Conservation (phyloP, 495 filamentous ascomycete genomes). For the Lentithecium fluviatile region DNA sequence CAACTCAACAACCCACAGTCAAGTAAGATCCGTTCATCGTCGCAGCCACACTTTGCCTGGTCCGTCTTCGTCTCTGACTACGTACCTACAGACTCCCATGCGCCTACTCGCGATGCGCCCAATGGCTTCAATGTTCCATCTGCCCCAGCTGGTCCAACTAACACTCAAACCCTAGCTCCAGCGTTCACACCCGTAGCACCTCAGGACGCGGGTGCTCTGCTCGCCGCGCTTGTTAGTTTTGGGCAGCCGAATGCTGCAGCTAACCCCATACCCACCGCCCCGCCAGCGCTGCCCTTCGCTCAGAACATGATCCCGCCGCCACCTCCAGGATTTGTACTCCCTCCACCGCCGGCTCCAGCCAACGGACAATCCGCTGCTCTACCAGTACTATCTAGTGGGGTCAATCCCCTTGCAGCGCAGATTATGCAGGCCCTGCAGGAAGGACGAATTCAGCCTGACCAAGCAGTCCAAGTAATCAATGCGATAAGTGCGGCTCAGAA, state of each 20-base stretch:
- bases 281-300: slow-evolving; percentile 15
- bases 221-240: slow-evolving; percentile 38
- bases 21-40: slow-evolving; percentile 19
- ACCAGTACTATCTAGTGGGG: slow-evolving; percentile 1
- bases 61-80: slow-evolving; percentile 1
- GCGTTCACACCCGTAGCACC: slow-evolving; percentile 13
- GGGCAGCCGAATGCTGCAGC: slow-evolving; percentile 22
- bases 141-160: slow-evolving; percentile 4
- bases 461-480: slow-evolving; percentile 24
- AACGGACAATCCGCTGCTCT: slow-evolving; percentile 5
- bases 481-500: slow-evolving; percentile 10
- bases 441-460: slow-evolving; percentile 29
- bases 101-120: slow-evolving; percentile 30
- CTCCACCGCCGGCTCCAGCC: slow-evolving; percentile 1
- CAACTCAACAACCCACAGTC: slow-evolving; percentile 63
- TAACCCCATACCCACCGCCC: slow-evolving; percentile 18
- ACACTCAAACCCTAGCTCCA: slow-evolving; percentile 5
- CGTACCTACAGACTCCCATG: slow-evolving; percentile 10
- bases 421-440: slow-evolving; percentile 17
- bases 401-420: slow-evolving; percentile 12
- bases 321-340: slow-evolving; percentile 19
- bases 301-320: slow-evolving; percentile 24
- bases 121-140: not conserved
- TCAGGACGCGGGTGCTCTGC: slow-evolving; percentile 35
- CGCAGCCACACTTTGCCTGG: not conserved